Evolutionary conservation across 768 basidiomycete genomes (phyloP).

Genomic region (Candolleomyces aberdarensis): DNA sequence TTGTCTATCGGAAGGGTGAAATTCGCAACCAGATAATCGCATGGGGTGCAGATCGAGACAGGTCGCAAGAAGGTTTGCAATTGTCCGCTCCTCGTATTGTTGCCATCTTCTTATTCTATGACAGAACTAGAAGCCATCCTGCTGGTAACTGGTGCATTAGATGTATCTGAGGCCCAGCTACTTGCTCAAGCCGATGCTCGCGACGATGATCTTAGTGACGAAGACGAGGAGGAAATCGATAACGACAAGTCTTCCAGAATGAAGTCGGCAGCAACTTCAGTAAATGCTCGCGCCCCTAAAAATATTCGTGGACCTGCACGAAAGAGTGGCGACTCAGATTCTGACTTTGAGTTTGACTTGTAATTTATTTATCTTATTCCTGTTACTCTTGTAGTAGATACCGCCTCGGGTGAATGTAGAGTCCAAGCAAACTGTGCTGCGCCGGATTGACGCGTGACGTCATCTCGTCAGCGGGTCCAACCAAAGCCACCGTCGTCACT

Average conservation of each 20-base stretch:
- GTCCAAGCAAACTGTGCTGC: no score
- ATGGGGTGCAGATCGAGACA: conserved; percentile 79
- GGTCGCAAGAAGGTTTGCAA: conserved; percentile 67
- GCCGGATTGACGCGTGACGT: conserved; percentile 9
- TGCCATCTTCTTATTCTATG: not conserved
- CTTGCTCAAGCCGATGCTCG: conserved; percentile 23
- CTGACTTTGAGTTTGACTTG: conserved; percentile 80
- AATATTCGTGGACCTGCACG: conserved; percentile 47
- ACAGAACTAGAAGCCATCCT: conserved; percentile 72
- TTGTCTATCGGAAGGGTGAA: conserved; percentile 91
- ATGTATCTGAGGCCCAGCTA: conserved; percentile 48
- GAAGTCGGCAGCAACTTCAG: conserved; percentile 56
- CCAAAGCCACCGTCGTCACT: not conserved
- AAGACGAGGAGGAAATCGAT: conserved; percentile 43
- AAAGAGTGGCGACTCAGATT: conserved; percentile 53
- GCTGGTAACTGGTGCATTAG: conserved; percentile 61
- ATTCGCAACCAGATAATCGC: conserved; percentile 82
- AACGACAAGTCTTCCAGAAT: conserved; percentile 50
- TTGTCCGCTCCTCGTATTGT: not conserved
- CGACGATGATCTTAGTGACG: conserved; percentile 38
- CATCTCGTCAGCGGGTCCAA: conserved; percentile 1
- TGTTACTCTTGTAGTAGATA: not conserved
- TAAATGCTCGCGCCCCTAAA: conserved; percentile 48
- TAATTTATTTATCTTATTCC: conserved; percentile 25
- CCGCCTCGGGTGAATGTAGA: not conserved